These are phyloP conservation scores for Lipomyces sp. DNA, from an alignment of 805 yeast genomes.

Conservation along the genomic window DNA sequence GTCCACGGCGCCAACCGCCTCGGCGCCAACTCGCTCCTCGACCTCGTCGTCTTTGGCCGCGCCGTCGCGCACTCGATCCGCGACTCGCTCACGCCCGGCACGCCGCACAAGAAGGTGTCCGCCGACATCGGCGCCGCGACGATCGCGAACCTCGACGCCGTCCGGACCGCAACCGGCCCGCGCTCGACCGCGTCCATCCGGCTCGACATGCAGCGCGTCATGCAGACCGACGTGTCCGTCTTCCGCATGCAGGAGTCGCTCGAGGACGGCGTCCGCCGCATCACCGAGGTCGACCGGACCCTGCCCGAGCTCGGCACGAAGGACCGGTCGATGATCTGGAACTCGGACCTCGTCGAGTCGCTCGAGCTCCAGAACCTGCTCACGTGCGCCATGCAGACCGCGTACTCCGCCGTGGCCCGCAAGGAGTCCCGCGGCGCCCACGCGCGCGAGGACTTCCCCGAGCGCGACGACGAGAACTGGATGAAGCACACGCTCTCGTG, in stretches of 20 bases:
- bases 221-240: constrained; percentile 97
- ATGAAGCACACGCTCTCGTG: constrained; percentile 95
- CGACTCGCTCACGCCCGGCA: constrained; percentile 81
- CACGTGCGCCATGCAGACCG: constrained; percentile 96
- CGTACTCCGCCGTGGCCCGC: constrained; percentile 89
- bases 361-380: constrained; percentile 92
- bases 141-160: constrained; percentile 80
- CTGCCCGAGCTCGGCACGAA: constrained; percentile 77
- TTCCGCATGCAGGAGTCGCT: constrained; percentile 90
- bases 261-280: constrained; percentile 84
- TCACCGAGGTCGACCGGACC: constrained; percentile 68
- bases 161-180: constrained; percentile 83
- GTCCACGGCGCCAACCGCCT: constrained; percentile 99
- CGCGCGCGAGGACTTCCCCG: constrained; percentile 96
- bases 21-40: constrained; percentile 96
- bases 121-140: constrained; percentile 87
- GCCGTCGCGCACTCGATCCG: constrained; percentile 92
- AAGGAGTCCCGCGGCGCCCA: constrained; percentile 99
- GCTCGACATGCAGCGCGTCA: constrained; percentile 86
- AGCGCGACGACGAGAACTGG: constrained; percentile 95
- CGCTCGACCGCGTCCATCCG: constrained; percentile 84
- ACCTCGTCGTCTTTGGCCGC: constrained; percentile 96
- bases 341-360: constrained; percentile 93
- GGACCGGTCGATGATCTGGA: constrained; percentile 98
- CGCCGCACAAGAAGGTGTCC: constrained; percentile 78